These are phyloP conservation scores for Sphaerulina musiva DNA, from an alignment of 2,329 filamentous ascomycete species.

Conservation along the genomic window DNA sequence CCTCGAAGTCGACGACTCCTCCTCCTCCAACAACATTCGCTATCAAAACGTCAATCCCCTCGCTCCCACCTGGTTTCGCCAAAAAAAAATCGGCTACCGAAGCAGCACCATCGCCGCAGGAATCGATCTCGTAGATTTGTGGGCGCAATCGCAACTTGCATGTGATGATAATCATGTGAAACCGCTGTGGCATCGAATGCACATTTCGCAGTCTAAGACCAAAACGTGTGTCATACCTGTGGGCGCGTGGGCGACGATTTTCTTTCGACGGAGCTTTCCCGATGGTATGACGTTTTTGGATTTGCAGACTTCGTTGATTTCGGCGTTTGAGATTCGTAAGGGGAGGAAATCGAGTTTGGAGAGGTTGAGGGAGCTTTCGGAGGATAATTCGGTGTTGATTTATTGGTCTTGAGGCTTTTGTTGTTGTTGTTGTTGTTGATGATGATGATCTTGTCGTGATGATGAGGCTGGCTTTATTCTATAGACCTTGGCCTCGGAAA, in stretches of 20 bases:
- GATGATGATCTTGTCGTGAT: no score
- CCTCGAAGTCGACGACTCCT: conserved; percentile 12
- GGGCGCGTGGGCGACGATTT: conserved; percentile 15
- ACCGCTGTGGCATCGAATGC: conserved; percentile 18
- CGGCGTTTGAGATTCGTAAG: conserved; percentile 20
- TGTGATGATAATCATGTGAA: neutral
- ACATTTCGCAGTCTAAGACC: conserved; percentile 16
- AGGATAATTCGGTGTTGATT: conserved; percentile 20
- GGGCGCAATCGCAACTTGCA: conserved; percentile 7
- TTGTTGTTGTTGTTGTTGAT: no score
- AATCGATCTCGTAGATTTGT: conserved; percentile 18
- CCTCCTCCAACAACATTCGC: neutral
- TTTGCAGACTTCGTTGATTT: conserved; percentile 17
- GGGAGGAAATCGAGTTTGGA: conserved; percentile 13
- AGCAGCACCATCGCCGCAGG: conserved; percentile 18
- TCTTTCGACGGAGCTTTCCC: conserved; percentile 17
- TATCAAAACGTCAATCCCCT: conserved; percentile 16
- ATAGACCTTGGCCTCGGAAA: no score
- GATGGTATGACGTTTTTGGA: conserved; percentile 23
- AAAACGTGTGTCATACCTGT: conserved; percentile 21
- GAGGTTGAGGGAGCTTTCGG: conserved; percentile 16
- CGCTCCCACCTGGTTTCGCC: conserved; percentile 16
- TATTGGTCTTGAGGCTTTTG: conserved; percentile 18
- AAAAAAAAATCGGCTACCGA: conserved; percentile 17
- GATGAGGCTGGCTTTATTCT: no score